A percentile compares a stretch with the other conserved stretches of the same genome.
phyloP scores from a whole-genome alignment of 495 filamentous ascomycete species.

The Hyaloscypha variabilis region DNA sequence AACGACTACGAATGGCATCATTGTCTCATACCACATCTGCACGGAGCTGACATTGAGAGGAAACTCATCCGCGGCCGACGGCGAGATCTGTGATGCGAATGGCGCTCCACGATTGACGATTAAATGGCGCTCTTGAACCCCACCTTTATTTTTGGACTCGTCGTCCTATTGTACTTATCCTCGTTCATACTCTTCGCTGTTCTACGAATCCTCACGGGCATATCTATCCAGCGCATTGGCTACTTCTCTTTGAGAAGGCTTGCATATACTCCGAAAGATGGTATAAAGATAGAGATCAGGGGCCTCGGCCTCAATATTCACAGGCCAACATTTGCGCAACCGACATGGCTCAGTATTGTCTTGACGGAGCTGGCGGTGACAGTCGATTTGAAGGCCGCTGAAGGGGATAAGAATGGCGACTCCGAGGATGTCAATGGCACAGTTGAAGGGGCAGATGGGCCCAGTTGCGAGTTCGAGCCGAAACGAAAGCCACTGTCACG shows the following conservation, averaged over 20 bases:
- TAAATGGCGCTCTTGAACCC: constrained; percentile 48
- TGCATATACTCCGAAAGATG: constrained; percentile 83
- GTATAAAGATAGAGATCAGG: constrained; percentile 85
- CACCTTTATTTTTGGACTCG: constrained; percentile 80
- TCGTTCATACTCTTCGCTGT: constrained; percentile 94
- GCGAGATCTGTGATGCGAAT: constrained; percentile 18
- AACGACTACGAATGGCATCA: constrained; percentile 21
- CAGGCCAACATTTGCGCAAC: constrained; percentile 92
- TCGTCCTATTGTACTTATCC: constrained; percentile 84
- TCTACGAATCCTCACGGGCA: constrained; percentile 85
- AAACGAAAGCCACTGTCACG: constrained; percentile 21
- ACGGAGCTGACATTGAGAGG: neutral
- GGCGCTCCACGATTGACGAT: constrained; percentile 10
- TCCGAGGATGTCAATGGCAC: constrained; percentile 21
- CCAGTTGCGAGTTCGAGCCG: constrained; percentile 24
- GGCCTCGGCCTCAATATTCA: constrained; percentile 86
- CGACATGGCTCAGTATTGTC: constrained; percentile 93
- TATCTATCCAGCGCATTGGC: constrained; percentile 94
- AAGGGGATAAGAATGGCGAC: constrained; percentile 42
- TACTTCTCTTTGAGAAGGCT: constrained; percentile 90
- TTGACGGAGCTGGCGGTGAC: constrained; percentile 83
- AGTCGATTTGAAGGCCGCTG: constrained; percentile 69
- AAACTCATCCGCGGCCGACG: neutral
- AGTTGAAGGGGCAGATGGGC: constrained; percentile 30
- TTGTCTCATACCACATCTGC: neutral